Conservation (phyloP, 768 basidiomycete genomes). For the Lyophyllum shimeji region DNA sequence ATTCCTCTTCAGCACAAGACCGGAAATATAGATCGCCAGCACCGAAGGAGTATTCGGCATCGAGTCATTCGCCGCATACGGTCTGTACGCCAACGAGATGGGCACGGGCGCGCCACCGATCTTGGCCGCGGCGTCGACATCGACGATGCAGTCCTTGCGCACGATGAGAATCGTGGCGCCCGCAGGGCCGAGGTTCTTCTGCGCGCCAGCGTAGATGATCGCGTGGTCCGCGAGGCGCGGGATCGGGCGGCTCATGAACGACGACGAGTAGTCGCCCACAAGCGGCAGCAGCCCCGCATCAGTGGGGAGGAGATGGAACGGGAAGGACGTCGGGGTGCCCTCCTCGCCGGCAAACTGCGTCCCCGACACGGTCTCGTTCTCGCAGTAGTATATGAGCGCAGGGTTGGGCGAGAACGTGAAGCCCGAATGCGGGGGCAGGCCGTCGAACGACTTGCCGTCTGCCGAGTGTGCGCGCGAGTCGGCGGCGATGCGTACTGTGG, state of each 20-base stretch:
- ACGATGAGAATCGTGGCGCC: constrained; percentile 94
- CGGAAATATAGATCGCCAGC: constrained; percentile 87
- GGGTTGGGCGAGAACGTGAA: constrained; percentile 81
- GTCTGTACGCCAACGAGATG: constrained; percentile 78
- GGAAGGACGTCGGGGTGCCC: constrained; percentile 64
- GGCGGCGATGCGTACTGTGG: constrained; percentile 63
- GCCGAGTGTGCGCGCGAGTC: constrained; percentile 64
- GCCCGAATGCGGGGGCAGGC: constrained; percentile 69
- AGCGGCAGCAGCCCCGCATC: constrained; percentile 66
- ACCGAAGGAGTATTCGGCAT: constrained; percentile 94
- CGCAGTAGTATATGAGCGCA: constrained; percentile 96
- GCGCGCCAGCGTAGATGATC: constrained; percentile 93
- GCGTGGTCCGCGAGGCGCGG: constrained; percentile 86
- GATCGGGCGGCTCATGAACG: constrained; percentile 95
- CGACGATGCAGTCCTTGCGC: constrained; percentile 91
- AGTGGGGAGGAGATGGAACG: constrained; percentile 67
- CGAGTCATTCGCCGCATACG: constrained; percentile 69
- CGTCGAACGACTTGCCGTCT: constrained; percentile 73
- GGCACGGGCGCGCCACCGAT: constrained; percentile 79
- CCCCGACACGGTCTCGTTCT: constrained; percentile 98
- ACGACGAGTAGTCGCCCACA: constrained; percentile 94
- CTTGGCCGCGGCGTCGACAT: constrained; percentile 74
- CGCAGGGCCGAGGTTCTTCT: constrained; percentile 97
- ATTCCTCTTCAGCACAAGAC: constrained; percentile 78
- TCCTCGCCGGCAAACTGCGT: constrained; percentile 74